Evolutionary conservation across 441 rosid genomes (phyloP).

Genomic region (Viola pubescens): DNA sequence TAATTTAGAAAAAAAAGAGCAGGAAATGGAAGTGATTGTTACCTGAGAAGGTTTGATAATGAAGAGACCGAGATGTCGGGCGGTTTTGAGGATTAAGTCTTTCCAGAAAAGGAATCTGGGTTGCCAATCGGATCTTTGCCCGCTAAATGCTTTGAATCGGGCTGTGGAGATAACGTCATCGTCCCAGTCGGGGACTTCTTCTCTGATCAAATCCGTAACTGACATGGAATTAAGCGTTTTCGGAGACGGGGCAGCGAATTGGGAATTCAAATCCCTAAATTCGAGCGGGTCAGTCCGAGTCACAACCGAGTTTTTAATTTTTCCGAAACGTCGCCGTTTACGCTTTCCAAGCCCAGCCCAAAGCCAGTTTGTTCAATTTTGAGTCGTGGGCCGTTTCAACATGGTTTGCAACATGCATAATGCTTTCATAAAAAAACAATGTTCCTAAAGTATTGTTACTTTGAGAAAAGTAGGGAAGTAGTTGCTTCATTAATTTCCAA

Average conservation of each 20-base stretch:
- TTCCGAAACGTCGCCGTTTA: too few species aligned
- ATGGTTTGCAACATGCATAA: too few species aligned
- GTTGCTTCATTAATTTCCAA: too few species aligned
- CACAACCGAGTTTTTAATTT: too few species aligned
- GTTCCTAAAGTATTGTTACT: too few species aligned
- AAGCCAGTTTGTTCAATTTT: too few species aligned
- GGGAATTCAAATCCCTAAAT: constrained; percentile 9
- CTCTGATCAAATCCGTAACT: constrained; percentile 40
- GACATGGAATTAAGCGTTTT: background rate
- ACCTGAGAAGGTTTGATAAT: constrained; percentile 50
- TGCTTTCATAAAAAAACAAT: too few species aligned
- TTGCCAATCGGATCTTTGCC: constrained; percentile 90
- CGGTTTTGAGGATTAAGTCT: constrained; percentile 49
- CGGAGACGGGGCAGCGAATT: too few species aligned
- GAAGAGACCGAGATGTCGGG: constrained; percentile 42
- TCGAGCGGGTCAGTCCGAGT: too few species aligned
- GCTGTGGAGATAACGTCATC: constrained; percentile 60
- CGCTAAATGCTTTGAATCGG: constrained; percentile 81
- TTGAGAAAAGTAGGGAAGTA: too few species aligned
- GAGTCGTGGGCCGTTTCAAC: too few species aligned
- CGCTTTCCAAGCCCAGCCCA: too few species aligned
- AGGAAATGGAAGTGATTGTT: background rate
- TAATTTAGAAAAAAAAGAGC: background rate
- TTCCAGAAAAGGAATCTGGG: constrained; percentile 58
- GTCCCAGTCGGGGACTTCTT: constrained; percentile 75